These are phyloP conservation scores for Blastocystis hominis DNA, from an alignment of 352 stramenopile species.

Conservation along the genomic window DNA sequence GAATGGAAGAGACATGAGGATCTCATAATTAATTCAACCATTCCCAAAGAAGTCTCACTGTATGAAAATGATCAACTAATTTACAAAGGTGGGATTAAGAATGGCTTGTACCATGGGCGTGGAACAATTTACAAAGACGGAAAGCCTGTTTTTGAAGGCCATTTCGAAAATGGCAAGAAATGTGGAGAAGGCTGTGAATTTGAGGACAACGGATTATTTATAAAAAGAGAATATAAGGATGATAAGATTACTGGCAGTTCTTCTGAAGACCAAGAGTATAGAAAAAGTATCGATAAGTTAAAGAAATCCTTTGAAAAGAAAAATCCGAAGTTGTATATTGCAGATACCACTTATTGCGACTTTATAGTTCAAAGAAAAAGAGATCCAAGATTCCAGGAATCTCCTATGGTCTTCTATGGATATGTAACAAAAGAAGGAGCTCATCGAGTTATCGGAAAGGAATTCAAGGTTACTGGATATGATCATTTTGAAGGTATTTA, in stretches of 20 bases:
- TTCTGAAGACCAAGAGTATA: too few relatives aligned
- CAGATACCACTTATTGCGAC: too few relatives aligned
- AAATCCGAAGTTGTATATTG: too few relatives aligned
- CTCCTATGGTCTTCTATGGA: too few relatives aligned
- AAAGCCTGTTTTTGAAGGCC: not conserved
- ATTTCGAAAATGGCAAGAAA: not conserved
- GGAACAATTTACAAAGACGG: not conserved
- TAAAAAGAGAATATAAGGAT: not conserved
- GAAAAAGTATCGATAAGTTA: too few relatives aligned
- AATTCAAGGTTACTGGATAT: too few relatives aligned
- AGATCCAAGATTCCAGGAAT: too few relatives aligned
- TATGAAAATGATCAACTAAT: not conserved
- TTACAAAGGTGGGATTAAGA: not conserved
- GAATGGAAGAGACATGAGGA: not conserved
- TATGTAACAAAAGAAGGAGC: too few relatives aligned
- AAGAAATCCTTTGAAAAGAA: too few relatives aligned
- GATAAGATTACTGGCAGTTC: too few relatives aligned
- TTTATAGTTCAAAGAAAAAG: too few relatives aligned
- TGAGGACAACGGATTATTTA: not conserved
- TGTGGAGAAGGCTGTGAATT: not conserved
- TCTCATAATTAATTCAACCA: not conserved
- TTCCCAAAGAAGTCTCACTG: not conserved
- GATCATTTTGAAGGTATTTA: not conserved
- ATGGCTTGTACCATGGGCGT: not conserved
- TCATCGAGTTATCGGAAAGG: too few relatives aligned